phyloP scores from a whole-genome alignment of 2,329 filamentous ascomycete species.

The Neonectria hederae region DNA sequence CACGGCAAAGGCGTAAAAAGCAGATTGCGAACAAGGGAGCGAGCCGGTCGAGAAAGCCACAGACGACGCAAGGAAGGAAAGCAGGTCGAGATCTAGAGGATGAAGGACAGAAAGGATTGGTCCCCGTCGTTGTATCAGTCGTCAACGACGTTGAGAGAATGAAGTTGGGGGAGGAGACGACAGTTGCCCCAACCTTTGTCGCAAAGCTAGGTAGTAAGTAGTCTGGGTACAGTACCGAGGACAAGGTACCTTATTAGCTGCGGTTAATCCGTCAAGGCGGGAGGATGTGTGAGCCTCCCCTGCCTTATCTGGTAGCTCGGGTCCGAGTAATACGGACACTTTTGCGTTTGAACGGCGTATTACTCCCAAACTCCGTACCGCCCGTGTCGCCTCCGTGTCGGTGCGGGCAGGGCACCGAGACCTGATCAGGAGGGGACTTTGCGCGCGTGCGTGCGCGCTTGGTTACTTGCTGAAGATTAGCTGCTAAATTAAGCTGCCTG shows the following conservation, averaged over 20 bases:
- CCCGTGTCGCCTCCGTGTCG: too few species aligned
- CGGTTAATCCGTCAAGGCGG: not conserved
- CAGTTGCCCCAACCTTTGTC: not conserved
- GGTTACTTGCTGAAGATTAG: not conserved
- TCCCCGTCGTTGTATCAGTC: not conserved
- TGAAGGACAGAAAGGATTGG: not conserved
- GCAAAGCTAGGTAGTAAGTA: too few species aligned
- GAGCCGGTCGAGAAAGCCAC: too few species aligned
- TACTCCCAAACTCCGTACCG: not conserved
- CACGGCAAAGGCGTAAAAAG: not conserved
- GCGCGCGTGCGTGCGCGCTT: too few species aligned
- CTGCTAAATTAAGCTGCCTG: not conserved
- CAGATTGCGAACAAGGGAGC: not conserved
- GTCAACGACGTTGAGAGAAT: slow-evolving; percentile 9
- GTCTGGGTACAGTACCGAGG: too few species aligned
- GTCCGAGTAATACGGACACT: not conserved
- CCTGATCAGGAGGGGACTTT: too few species aligned
- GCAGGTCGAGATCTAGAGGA: not conserved
- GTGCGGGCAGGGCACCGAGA: too few species aligned
- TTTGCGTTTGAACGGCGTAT: not conserved
- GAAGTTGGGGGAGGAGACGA: not conserved
- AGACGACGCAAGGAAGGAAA: not conserved
- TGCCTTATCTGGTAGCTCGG: not conserved
- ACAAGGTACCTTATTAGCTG: not conserved
- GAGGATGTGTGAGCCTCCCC: not conserved